Conservation (phyloP, 305 asterid genomes). For the Fraxinus dipetala region DNA sequence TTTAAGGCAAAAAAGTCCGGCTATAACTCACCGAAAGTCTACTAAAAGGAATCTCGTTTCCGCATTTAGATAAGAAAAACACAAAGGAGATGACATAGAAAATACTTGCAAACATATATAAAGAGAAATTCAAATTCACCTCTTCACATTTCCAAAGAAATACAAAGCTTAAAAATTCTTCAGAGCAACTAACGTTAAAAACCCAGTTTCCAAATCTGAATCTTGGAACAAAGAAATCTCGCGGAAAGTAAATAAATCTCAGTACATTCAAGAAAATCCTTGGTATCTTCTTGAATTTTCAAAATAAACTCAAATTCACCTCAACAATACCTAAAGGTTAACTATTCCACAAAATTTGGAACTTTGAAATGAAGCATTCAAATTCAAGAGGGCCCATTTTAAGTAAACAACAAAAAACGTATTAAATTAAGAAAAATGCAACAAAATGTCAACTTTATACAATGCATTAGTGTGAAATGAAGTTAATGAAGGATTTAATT, state of each 20-base stretch:
- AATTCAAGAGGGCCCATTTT: constrained; percentile 46
- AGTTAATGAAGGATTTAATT: constrained; percentile 37
- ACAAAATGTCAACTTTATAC: constrained; percentile 29
- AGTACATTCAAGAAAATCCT: constrained; percentile 13
- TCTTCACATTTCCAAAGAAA: constrained; percentile 10
- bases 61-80: constrained; percentile 29
- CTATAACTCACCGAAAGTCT: constrained; percentile 19
- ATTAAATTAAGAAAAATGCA: constrained; percentile 20
- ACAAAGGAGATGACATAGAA: constrained; percentile 18
- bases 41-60: constrained; percentile 7
- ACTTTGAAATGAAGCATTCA: constrained; percentile 32
- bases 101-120: constrained; percentile 23
- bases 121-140: constrained; percentile 24
- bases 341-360: constrained; percentile 30
- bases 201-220: constrained; percentile 24
- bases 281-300: constrained; percentile 15
- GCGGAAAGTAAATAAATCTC: constrained; percentile 16
- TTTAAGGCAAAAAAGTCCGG: constrained; percentile 23
- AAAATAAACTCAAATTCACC: constrained; percentile 27
- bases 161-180: constrained; percentile 14
- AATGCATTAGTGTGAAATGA: constrained; percentile 36
- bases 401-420: constrained; percentile 25
- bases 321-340: constrained; percentile 16
- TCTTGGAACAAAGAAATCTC: constrained; percentile 11
- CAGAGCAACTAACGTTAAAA: neutral